These are phyloP conservation scores for Oenanthe sinensis DNA, from an alignment of 129 eudicot species.

Conservation along the genomic window DNA sequence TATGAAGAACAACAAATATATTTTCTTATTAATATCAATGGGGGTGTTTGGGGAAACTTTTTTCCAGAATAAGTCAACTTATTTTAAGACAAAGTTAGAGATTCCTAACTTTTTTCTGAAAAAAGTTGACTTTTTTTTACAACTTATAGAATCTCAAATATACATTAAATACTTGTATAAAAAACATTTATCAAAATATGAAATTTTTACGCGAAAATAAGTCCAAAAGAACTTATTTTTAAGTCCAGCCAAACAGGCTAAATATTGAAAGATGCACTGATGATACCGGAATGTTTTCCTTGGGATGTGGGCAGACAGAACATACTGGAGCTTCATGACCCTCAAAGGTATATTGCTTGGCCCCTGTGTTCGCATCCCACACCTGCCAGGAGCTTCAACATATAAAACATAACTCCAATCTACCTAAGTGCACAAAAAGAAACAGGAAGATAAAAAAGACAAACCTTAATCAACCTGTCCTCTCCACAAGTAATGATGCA, in stretches of 20 bases:
- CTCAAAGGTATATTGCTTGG: constrained; percentile 47
- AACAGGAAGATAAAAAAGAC: neutral
- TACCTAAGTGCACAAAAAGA: constrained; percentile 12
- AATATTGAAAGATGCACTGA: neutral
- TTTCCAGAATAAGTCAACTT: too few species aligned
- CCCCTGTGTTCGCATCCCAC: constrained; percentile 78
- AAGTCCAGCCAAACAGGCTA: too few species aligned
- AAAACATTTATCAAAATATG: too few species aligned
- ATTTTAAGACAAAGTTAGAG: too few species aligned
- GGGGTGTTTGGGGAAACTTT: too few species aligned
- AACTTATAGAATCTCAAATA: too few species aligned
- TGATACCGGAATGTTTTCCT: constrained; percentile 64
- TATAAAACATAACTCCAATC: constrained; percentile 12
- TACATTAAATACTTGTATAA: too few species aligned
- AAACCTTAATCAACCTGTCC: constrained; percentile 76
- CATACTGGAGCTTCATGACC: constrained; percentile 92
- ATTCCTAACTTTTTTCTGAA: too few species aligned
- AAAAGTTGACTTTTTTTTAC: too few species aligned
- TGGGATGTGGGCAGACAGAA: constrained; percentile 78
- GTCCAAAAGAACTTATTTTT: too few species aligned
- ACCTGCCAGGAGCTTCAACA: constrained; percentile 36
- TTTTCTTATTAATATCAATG: neutral
- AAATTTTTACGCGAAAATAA: too few species aligned
- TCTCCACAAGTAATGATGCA: constrained; percentile 84
- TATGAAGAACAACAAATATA: neutral